These are phyloP conservation scores for Corylus americana DNA, from an alignment of 306 rosid species.

Conservation along the genomic window DNA sequence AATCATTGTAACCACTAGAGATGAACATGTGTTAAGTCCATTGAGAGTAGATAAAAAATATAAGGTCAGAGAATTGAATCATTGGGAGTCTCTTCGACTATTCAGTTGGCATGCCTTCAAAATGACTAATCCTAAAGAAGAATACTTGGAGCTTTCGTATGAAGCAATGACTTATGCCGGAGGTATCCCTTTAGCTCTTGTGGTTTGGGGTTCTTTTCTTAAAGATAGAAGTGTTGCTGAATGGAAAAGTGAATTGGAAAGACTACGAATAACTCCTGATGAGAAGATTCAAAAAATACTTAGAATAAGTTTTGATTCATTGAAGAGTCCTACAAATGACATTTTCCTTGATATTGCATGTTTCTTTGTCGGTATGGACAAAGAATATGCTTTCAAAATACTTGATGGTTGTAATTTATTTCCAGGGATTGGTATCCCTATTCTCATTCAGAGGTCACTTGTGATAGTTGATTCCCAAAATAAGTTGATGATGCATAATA, in stretches of 20 bases:
- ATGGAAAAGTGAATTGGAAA: constrained; percentile 35
- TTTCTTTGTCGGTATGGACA: constrained; percentile 37
- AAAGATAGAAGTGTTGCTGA: constrained; percentile 1
- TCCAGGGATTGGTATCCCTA: constrained; percentile 30
- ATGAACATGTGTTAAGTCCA: background rate
- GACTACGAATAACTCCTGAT: constrained; percentile 27
- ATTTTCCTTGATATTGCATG: constrained; percentile 44
- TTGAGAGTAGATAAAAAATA: background rate
- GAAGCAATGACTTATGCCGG: constrained; percentile 19
- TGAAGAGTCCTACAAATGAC: constrained; percentile 15
- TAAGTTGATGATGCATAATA: constrained; percentile 26
- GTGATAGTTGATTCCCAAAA: constrained; percentile 10
- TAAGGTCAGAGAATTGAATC: background rate
- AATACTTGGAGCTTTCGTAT: constrained; percentile 7
- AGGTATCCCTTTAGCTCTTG: constrained; percentile 45
- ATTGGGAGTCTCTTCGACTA: constrained; percentile 26
- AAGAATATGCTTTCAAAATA: constrained; percentile 7
- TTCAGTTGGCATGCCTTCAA: constrained; percentile 38
- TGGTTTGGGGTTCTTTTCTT: constrained; percentile 36
- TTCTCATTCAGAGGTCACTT: constrained; percentile 33
- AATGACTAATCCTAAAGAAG: background rate
- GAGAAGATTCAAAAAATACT: constrained; percentile 28
- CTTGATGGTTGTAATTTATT: constrained; percentile 30
- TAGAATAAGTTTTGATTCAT: constrained; percentile 26
- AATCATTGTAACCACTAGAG: constrained; percentile 29